phyloP scores from a whole-genome alignment of 495 filamentous ascomycete genomes.

The Podospora didyma region DNA sequence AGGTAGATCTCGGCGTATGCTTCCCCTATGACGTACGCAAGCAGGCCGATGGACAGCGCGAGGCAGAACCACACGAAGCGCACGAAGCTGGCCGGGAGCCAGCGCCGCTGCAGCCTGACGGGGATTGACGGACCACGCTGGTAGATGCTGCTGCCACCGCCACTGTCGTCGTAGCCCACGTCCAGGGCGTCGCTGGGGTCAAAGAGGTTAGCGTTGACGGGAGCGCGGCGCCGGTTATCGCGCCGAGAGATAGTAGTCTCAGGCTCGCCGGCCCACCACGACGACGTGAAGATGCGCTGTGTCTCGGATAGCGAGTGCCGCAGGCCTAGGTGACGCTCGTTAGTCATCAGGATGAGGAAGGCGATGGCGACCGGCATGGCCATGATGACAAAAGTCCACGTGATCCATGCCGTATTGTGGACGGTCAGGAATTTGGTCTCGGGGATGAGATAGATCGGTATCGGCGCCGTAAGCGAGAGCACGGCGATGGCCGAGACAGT shows the following conservation, averaged over 20 bases:
- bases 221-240: constrained; percentile 27
- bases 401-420: constrained; percentile 61
- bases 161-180: constrained; percentile 23
- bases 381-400: constrained; percentile 63
- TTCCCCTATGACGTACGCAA: constrained; percentile 60
- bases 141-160: constrained; percentile 10
- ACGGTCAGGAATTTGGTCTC: constrained; percentile 43
- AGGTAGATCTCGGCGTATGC: constrained; percentile 65
- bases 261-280: constrained; percentile 54
- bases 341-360: constrained; percentile 54
- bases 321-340: constrained; percentile 53
- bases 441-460: constrained; percentile 53
- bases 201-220: constrained; percentile 24
- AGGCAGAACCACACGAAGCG: constrained; percentile 65
- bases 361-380: constrained; percentile 57
- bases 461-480: constrained; percentile 49
- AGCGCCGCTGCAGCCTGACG: constrained; percentile 39
- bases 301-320: constrained; percentile 56
- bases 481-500: constrained; percentile 54
- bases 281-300: constrained; percentile 58
- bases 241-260: constrained; percentile 37
- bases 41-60: constrained; percentile 53
- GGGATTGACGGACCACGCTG: constrained; percentile 17
- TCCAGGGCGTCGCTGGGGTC: constrained; percentile 22
- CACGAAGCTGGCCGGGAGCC: constrained; percentile 58